Base-by-base conservation (phyloP, 495 filamentous ascomycete species). In the Hypoxylon lienhwacheense region DNA sequence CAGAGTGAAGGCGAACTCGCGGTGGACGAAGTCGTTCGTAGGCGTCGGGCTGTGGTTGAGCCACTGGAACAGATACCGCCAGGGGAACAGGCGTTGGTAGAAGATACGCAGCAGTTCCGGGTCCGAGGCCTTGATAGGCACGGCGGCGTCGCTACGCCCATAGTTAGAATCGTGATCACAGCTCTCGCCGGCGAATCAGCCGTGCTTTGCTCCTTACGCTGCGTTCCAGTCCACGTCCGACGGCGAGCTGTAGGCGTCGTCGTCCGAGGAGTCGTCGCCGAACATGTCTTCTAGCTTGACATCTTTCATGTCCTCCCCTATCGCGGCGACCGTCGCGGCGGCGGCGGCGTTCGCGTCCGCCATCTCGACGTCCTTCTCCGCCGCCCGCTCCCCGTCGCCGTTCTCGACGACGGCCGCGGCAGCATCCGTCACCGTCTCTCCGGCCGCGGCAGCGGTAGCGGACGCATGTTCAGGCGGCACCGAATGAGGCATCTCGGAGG, bases 41-140 rank as follows among this genome's bases (percentile, higher is more conserved):
- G 95, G 93, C 4, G 83, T 79, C 20, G 91, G 84, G 35, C 88
- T 89, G 68, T 99, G 93, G 66, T 97, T 97, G 12, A 99, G 81
- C 93, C 93, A 99, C 69, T 97, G 91, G 73, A 97, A 97, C 17
- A 97, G 84, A 59, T 89, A 85, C 24, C 93, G 85, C 76, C 95
- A 99, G 5, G 93, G 93, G 67, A 97, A 97, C 28, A 97, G 81
- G 31, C 93, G 89, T 66, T 95, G 89, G 64, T 99, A 99, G 71
- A 96, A 99, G 21, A 83, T 85, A 49, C 87, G 81, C 83, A 97
- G 87, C 10, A 91, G 76, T 61, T 91, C 89, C 5, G 87, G 82
- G 58, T 95, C 88, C 1, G 87, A 86, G 40, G 70, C 68, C 24
- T 61, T 66, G 14, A 65, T 35, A 8, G 55, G 31, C 0, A 36